Evolutionary conservation across 495 filamentous ascomycete genomes (phyloP), one percentile per base, ranked within the genome.

Genomic region (Chaetomidium leptoderma): DNA sequence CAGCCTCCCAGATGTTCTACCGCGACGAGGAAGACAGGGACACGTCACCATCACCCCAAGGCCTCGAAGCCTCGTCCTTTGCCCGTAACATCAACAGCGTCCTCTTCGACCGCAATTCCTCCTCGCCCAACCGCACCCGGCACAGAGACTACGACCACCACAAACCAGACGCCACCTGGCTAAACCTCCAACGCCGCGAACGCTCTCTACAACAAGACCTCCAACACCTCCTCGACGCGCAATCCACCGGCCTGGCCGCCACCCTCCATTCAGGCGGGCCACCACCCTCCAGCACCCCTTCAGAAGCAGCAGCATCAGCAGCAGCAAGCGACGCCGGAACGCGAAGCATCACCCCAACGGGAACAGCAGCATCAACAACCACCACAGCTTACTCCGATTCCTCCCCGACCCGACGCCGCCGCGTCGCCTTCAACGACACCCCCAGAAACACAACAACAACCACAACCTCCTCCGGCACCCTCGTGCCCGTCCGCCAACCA

Each of bases 181-280:
- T 66, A 1, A 68, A 61, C 48, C 61, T 74, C 2, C 67, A 69
- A 47, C 65, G 66, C n/a, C 80, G 78, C 53, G 81, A 86, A 57
- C 75, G 68, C 24, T 73, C 82, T 50, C 83, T 96, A 17, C 85
- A 96, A 58, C 77, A 76, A 35, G 84, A 91, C 45, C 78, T 97
- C 5, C 92, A 97, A 69, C 66, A 74, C 26, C 72, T 96, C 5
- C 81, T 97, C 27, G 91, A 97, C 73, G 87, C 88, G 0, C 92
- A 97, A 72, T 86, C 86, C 44, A 81, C 86, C 36, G 89, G 89
- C 26, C 77, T 96, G 36, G 73, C 64, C 19, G 75, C 54, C 26
- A 57, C 66, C 44, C 49, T 63, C 5, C 66, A 71, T 29, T 65
- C 63, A 7, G 37, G 44, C 32, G 19, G n/a, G 6, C 57, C 55